These are phyloP conservation scores for Psidium friedrichsthalianum DNA, from an alignment of 345 rosid species.

Conservation along the genomic window DNA sequence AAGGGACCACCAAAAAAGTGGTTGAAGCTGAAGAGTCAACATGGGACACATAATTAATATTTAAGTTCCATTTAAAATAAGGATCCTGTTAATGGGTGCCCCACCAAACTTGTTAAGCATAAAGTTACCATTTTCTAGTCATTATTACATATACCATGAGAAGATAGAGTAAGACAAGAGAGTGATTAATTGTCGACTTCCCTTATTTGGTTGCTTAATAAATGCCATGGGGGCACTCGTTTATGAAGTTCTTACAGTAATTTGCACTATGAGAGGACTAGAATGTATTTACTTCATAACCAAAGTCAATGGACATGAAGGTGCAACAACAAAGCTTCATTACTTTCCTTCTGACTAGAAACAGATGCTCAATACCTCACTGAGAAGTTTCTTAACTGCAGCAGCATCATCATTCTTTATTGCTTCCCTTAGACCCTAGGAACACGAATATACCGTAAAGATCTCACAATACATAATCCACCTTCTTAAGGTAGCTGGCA, in stretches of 20 bases:
- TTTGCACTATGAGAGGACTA: not conserved
- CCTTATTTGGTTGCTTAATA: not conserved
- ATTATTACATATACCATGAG: not conserved
- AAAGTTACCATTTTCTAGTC: not conserved
- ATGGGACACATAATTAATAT: not conserved
- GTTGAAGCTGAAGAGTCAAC: not conserved
- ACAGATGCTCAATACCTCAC: conserved; percentile 38
- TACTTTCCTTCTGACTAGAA: not conserved
- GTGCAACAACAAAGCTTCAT: not conserved
- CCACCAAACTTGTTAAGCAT: not conserved
- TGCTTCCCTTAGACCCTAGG: conserved; percentile 90
- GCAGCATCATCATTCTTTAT: conserved; percentile 78
- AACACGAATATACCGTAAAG: not conserved
- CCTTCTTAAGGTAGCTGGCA: not conserved
- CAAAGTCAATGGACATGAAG: not conserved
- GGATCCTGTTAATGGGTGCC: not conserved
- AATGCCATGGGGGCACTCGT: not conserved
- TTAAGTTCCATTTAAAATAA: not conserved
- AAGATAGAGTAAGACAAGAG: not conserved
- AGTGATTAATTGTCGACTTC: not conserved
- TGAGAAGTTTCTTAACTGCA: conserved; percentile 70
- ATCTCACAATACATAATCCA: not conserved
- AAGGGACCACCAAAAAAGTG: not conserved
- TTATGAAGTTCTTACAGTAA: not conserved
- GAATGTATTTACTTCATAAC: not conserved